phyloP scores from a whole-genome alignment of 305 asterid genomes.

The Stenogyne calaminthoides region DNA sequence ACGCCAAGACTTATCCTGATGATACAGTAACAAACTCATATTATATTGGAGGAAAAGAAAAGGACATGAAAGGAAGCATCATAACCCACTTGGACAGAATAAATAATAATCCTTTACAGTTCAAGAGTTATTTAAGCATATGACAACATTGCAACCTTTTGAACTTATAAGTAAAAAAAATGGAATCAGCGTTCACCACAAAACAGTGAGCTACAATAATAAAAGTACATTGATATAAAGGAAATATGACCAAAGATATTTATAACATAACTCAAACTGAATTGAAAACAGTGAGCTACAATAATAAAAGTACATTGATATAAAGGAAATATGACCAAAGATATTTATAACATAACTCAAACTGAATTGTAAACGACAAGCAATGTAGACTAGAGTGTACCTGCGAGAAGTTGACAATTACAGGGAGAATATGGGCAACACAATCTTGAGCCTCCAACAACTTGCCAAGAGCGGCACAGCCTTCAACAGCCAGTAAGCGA shows the following conservation, averaged over 20 bases:
- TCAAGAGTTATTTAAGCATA: not conserved
- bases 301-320: not conserved
- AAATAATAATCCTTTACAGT: not conserved
- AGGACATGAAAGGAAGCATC: not conserved
- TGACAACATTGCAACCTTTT: not conserved
- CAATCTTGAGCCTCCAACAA: constrained; percentile 89
- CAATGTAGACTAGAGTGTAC: constrained; percentile 34
- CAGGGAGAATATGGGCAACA: constrained; percentile 86
- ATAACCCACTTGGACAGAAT: constrained; percentile 8
- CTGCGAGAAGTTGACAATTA: constrained; percentile 93
- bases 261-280: not conserved
- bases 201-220: constrained; percentile 14
- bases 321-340: constrained; percentile 5
- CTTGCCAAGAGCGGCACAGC: constrained; percentile 95
- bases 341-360: not conserved
- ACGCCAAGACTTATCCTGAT: constrained; percentile 87
- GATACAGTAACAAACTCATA: constrained; percentile 15
- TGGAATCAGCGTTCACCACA: not conserved
- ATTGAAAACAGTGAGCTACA: constrained; percentile 17
- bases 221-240: constrained; percentile 8
- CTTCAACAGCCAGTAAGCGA: constrained; percentile 88
- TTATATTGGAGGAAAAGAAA: not conserved
- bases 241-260: not conserved
- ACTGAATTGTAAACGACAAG: not conserved
- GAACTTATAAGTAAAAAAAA: not conserved